Percentiles rank a stretch among this genome's conserved stretches.
phyloP scores from a whole-genome alignment of 2,329 filamentous ascomycete species.

The Nemania sp. region DNA sequence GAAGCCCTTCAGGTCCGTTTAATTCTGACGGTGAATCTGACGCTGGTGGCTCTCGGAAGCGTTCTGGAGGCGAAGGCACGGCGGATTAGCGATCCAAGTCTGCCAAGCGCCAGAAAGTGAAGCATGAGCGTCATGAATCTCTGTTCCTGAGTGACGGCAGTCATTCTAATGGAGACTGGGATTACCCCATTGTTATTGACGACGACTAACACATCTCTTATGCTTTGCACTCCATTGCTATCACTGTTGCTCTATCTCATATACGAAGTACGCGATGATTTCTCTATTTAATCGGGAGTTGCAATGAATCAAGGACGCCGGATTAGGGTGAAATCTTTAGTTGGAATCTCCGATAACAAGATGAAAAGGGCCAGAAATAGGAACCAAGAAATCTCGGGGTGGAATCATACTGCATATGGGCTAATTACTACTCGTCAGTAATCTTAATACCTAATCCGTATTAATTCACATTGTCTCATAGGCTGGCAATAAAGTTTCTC shows the following conservation, averaged over 20 bases:
- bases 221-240: neutral
- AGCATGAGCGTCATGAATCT: slow-evolving; percentile 6
- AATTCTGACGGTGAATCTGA: neutral
- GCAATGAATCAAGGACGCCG: no score
- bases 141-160: slow-evolving; percentile 12
- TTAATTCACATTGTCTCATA: neutral
- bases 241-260: neutral
- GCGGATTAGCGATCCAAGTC: slow-evolving; percentile 22
- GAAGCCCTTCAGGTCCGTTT: neutral
- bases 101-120: slow-evolving; percentile 20
- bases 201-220: slow-evolving; percentile 3
- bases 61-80: slow-evolving; percentile 19
- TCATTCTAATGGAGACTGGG: neutral
- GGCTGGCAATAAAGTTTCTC: no score
- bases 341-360: neutral
- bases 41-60: neutral
- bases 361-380: neutral
- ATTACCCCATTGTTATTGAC: slow-evolving; percentile 9
- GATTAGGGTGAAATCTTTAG: neutral
- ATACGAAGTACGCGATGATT: neutral
- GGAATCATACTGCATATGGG: neutral
- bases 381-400: neutral
- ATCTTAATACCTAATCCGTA: neutral
- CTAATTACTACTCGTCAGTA: neutral
- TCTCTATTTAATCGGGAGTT: neutral